phyloP scores from a whole-genome alignment of 768 basidiomycete genomes.

The Hydnomerulius pinastri region DNA sequence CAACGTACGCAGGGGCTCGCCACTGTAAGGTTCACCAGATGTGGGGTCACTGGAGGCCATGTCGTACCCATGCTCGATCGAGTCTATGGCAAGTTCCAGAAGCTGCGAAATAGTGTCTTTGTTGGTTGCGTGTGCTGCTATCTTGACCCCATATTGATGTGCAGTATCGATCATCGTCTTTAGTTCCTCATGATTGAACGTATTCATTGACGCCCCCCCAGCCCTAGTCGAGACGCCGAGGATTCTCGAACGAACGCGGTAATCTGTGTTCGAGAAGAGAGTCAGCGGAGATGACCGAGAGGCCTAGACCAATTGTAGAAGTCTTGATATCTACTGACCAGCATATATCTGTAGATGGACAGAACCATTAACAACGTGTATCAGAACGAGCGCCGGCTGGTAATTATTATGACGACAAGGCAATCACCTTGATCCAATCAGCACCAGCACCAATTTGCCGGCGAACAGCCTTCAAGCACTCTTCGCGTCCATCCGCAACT shows the following conservation, averaged over 20 bases:
- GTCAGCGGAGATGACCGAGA: conserved; percentile 10
- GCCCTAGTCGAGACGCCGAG: conserved; percentile 39
- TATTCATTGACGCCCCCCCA: conserved; percentile 37
- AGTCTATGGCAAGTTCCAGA: conserved; percentile 39
- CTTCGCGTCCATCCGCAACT: conserved; percentile 57
- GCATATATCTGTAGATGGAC: conserved; percentile 47
- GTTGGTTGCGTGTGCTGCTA: conserved; percentile 54
- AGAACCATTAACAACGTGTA: conserved; percentile 13
- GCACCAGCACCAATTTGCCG: conserved; percentile 65
- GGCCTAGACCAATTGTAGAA: conserved; percentile 9
- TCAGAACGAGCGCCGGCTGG: conserved; percentile 2
- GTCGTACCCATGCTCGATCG: conserved; percentile 56
- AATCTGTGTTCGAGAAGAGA: conserved; percentile 41
- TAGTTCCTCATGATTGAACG: conserved; percentile 50
- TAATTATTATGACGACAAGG: neutral
- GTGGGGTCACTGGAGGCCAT: conserved; percentile 13
- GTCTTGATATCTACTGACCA: conserved; percentile 34
- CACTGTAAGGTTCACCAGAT: conserved; percentile 15
- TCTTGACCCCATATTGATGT: conserved; percentile 53
- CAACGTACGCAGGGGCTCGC: conserved; percentile 18
- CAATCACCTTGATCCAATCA: conserved; percentile 64
- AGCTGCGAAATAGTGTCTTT: conserved; percentile 36
- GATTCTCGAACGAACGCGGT: conserved; percentile 51
- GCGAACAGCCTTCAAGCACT: conserved; percentile 55
- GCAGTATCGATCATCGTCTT: conserved; percentile 52